phyloP scores from a whole-genome alignment of 805 yeast species.

The Lachancea cidri region DNA sequence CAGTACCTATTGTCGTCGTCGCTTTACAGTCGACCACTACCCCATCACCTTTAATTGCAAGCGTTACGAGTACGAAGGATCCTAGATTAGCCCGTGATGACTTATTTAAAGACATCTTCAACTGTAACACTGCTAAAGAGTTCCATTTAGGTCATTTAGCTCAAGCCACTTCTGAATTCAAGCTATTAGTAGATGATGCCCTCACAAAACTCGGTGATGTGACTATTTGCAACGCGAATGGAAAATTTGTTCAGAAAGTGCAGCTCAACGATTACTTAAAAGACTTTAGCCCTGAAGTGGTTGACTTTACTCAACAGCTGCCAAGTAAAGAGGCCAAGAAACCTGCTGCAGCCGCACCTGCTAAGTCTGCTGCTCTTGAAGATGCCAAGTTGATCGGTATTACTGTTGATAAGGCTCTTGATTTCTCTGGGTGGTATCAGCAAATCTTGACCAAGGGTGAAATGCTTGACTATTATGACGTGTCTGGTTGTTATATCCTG shows the following conservation, averaged over 20 bases:
- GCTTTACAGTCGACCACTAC: slow-evolving; percentile 70
- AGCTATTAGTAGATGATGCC: slow-evolving; percentile 26
- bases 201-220: slow-evolving; percentile 38
- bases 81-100: slow-evolving; percentile 86
- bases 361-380: slow-evolving; percentile 50
- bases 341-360: slow-evolving; percentile 22
- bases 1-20: slow-evolving; percentile 75
- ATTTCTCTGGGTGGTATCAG: slow-evolving; percentile 96
- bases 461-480: slow-evolving; percentile 97
- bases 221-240: slow-evolving; percentile 14
- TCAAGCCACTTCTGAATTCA: slow-evolving; percentile 33
- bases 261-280: slow-evolving; percentile 32
- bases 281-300: slow-evolving; percentile 41
- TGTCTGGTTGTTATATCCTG: slow-evolving; percentile 96
- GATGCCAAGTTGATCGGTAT: slow-evolving; percentile 94
- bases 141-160: slow-evolving; percentile 34
- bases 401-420: slow-evolving; percentile 86
- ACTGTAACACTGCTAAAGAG: slow-evolving; percentile 25
- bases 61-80: slow-evolving; percentile 67
- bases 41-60: slow-evolving; percentile 60
- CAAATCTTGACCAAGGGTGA: slow-evolving; percentile 96
- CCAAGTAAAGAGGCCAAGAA: slow-evolving; percentile 36
- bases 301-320: slow-evolving; percentile 43
- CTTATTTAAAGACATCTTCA: slow-evolving; percentile 53
- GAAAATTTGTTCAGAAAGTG: slow-evolving; percentile 20